A percentile compares a stretch with the other conserved stretches of the same genome.
phyloP scores from a whole-genome alignment of 768 basidiomycete genomes.

The Mycena albidolilacea region DNA sequence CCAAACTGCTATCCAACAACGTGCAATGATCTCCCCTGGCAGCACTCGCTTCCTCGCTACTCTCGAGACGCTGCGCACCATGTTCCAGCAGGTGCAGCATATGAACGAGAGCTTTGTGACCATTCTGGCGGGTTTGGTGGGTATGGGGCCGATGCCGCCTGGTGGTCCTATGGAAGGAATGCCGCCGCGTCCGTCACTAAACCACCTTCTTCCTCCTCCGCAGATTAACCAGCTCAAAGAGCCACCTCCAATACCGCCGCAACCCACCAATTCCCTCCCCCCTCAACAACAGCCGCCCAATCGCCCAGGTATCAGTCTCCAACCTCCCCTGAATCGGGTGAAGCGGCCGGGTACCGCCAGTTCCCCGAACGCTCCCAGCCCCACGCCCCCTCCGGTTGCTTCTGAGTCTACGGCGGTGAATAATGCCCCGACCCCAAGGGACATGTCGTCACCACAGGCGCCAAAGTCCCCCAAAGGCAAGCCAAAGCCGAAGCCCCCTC shows the following conservation, averaged over 20 bases:
- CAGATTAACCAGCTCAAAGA: neutral
- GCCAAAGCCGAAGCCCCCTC: conserved; percentile 47
- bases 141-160: conserved; percentile 29
- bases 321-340: conserved; percentile 26
- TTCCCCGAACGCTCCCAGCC: conserved; percentile 46
- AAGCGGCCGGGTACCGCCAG: conserved; percentile 36
- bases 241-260: conserved; percentile 24
- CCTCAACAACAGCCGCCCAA: conserved; percentile 38
- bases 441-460: conserved; percentile 72
- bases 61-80: conserved; percentile 57
- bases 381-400: conserved; percentile 63
- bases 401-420: conserved; percentile 58
- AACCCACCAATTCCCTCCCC: conserved; percentile 15
- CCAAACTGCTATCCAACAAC: conserved; percentile 62
- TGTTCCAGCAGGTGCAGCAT: conserved; percentile 60
- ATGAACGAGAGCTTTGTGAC: conserved; percentile 57
- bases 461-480: conserved; percentile 82
- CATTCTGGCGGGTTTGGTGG: conserved; percentile 40
- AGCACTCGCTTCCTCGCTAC: conserved; percentile 60
- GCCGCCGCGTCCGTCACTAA: conserved; percentile 19
- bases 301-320: conserved; percentile 32
- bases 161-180: conserved; percentile 15
- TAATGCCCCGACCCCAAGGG: conserved; percentile 67
- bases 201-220: conserved; percentile 3
- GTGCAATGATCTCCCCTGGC: conserved; percentile 52